phyloP scores from a whole-genome alignment of 257 asterid species.

The Rhazya stricta region DNA sequence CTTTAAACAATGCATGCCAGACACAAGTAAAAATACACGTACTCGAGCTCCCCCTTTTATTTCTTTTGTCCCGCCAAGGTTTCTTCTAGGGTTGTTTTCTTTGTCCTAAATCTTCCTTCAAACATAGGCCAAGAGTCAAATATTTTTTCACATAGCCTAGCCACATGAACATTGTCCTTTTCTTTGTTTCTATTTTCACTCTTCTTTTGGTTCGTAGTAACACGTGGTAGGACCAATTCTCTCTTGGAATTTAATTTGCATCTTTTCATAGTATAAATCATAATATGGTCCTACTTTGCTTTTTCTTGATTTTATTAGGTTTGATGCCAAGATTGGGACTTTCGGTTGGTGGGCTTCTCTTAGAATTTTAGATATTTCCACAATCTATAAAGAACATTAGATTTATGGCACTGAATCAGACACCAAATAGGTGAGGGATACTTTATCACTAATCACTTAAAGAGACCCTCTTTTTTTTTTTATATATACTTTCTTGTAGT shows the following conservation, averaged over 20 bases:
- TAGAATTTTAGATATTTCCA: not conserved
- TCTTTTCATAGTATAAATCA: not conserved
- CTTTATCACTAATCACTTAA: not conserved
- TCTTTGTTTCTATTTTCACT: not conserved
- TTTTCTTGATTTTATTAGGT: slow-evolving; percentile 15
- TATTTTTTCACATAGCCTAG: not conserved
- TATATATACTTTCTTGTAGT: no score
- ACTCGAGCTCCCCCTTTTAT: not conserved
- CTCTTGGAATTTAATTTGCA: slow-evolving; percentile 10
- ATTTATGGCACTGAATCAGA: slow-evolving; percentile 21
- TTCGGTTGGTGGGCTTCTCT: slow-evolving; percentile 14
- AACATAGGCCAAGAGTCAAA: not conserved
- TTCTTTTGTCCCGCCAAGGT: slow-evolving; percentile 15
- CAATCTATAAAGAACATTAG: slow-evolving; percentile 16
- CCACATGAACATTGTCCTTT: not conserved
- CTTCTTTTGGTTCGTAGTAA: not conserved
- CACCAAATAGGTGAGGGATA: slow-evolving; percentile 14
- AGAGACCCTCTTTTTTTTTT: no score
- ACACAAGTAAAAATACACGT: slow-evolving; percentile 6
- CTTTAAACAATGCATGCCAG: not conserved
- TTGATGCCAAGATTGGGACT: slow-evolving; percentile 12
- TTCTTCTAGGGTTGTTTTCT: not conserved
- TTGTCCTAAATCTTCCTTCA: slow-evolving; percentile 16
- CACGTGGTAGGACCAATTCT: slow-evolving; percentile 32
- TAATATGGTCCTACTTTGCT: slow-evolving; percentile 11